A percentile compares a stretch with the other conserved stretches of the same genome.
These are phyloP conservation scores for Penicillium subrubescens DNA, from an alignment of 495 filamentous ascomycete species.

Conservation along the genomic window DNA sequence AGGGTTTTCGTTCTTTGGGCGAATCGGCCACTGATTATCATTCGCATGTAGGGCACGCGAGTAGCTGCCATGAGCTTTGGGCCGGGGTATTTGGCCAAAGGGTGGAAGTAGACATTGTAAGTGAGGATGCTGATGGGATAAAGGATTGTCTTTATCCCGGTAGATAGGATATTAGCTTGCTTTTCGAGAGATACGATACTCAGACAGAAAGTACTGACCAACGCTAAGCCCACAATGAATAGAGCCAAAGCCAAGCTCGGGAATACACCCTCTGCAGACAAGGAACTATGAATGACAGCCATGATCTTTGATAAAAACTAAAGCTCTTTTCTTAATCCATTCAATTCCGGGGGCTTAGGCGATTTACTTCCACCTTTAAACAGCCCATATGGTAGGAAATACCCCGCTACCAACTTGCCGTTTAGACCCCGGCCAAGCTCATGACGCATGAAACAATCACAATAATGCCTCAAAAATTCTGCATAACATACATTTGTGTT, in stretches of 20 bases:
- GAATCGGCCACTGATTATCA: constrained; percentile 15
- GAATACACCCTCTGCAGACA: not conserved
- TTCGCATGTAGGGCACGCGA: constrained; percentile 20
- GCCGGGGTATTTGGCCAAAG: constrained; percentile 15
- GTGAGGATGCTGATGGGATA: constrained; percentile 1
- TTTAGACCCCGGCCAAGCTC: not conserved
- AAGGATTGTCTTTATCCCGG: not conserved
- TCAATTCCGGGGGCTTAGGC: not conserved
- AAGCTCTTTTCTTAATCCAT: not conserved
- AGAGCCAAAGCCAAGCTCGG: not conserved
- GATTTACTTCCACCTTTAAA: not conserved
- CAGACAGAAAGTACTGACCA: not conserved
- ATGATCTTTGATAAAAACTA: not conserved
- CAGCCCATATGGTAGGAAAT: not conserved
- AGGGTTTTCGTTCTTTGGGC: constrained; percentile 12
- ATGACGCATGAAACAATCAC: not conserved
- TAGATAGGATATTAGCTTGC: not conserved
- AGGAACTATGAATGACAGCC: constrained; percentile 4
- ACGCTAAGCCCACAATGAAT: not conserved
- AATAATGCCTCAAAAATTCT: not conserved
- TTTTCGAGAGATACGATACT: not conserved
- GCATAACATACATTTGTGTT: not conserved
- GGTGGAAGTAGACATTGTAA: constrained; percentile 17
- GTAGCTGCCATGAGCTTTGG: constrained; percentile 24
- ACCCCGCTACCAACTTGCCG: not conserved